Evolutionary conservation across 2,329 filamentous ascomycete genomes (phyloP).

Genomic region (Aspergillus sergii): DNA sequence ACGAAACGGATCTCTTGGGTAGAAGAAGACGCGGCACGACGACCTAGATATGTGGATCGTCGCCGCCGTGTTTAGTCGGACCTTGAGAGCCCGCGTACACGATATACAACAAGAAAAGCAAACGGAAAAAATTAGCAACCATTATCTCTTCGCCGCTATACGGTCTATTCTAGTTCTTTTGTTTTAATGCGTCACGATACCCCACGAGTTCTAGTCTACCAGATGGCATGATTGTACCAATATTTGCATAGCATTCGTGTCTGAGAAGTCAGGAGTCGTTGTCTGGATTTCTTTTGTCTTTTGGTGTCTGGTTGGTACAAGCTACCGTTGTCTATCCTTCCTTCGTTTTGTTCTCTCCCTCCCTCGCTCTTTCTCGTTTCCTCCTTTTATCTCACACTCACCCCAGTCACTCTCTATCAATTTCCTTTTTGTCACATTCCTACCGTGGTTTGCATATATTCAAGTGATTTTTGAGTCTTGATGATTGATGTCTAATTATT

Average conservation of each 20-base stretch:
- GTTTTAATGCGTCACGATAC: slow-evolving; percentile 22
- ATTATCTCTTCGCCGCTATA: not conserved
- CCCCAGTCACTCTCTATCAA: not conserved
- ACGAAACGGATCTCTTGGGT: slow-evolving; percentile 12
- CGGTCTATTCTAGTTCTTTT: slow-evolving; percentile 1
- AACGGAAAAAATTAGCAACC: not conserved
- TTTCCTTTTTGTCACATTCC: not conserved
- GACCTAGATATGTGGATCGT: slow-evolving; percentile 36
- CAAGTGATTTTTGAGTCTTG: not conserved
- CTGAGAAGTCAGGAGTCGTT: not conserved
- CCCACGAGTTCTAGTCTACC: slow-evolving; percentile 17
- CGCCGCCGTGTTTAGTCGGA: slow-evolving; percentile 10
- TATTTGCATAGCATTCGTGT: slow-evolving; percentile 7
- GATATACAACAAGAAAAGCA: not conserved
- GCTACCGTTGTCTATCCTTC: slow-evolving; percentile 17
- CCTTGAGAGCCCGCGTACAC: not conserved
- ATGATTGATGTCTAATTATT: slow-evolving; percentile 2
- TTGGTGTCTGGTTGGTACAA: slow-evolving; percentile 15
- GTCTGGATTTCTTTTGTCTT: slow-evolving; percentile 8
- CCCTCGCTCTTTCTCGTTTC: not conserved
- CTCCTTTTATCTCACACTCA: not conserved
- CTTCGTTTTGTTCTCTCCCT: slow-evolving; percentile 6
- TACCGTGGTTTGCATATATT: not conserved
- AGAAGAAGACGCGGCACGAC: slow-evolving; percentile 24
- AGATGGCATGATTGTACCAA: slow-evolving; percentile 7